Conservation (phyloP, 2,329 filamentous ascomycete species). For the Penicillium corylophilum region DNA sequence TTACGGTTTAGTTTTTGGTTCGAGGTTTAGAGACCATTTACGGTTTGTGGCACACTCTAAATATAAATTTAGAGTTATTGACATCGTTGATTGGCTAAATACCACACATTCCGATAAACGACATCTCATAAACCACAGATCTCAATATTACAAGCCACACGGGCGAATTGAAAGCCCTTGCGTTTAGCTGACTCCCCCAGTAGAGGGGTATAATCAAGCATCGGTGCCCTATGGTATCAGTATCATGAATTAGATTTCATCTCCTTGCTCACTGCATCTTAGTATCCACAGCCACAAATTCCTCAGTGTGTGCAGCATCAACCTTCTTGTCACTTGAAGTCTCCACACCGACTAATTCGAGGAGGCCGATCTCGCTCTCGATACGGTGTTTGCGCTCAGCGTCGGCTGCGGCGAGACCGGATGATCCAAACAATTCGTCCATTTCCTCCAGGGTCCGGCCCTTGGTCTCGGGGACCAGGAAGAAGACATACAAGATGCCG, state of each 20-base stretch:
- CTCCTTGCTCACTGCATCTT: slow-evolving; percentile 1
- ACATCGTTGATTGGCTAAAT: too few species aligned
- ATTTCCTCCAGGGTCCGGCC: slow-evolving; percentile 41
- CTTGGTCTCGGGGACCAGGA: slow-evolving; percentile 38
- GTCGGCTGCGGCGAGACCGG: slow-evolving; percentile 29
- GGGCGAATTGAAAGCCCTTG: neutral
- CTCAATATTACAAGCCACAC: slow-evolving; percentile 8
- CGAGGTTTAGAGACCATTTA: too few species aligned
- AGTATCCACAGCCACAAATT: slow-evolving; percentile 1
- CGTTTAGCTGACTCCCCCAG: neutral
- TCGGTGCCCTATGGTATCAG: too few species aligned
- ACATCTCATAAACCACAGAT: too few species aligned
- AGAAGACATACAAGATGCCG: slow-evolving; percentile 28
- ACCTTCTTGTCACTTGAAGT: slow-evolving; percentile 7
- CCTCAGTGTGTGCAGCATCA: slow-evolving; percentile 4
- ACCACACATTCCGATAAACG: too few species aligned
- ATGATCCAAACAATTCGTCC: slow-evolving; percentile 40
- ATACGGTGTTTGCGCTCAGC: slow-evolving; percentile 27
- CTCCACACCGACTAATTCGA: slow-evolving; percentile 29
- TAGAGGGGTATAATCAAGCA: neutral
- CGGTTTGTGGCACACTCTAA: too few species aligned
- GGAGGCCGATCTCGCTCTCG: slow-evolving; percentile 31
- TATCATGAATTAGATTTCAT: too few species aligned
- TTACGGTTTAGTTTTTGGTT: too few species aligned
- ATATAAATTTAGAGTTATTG: too few species aligned